Percentiles rank a stretch among this genome's conserved stretches.
Evolutionary conservation across 169 alveolate genomes (phyloP).

Genomic region (Perkinsus chesapeaki): DNA sequence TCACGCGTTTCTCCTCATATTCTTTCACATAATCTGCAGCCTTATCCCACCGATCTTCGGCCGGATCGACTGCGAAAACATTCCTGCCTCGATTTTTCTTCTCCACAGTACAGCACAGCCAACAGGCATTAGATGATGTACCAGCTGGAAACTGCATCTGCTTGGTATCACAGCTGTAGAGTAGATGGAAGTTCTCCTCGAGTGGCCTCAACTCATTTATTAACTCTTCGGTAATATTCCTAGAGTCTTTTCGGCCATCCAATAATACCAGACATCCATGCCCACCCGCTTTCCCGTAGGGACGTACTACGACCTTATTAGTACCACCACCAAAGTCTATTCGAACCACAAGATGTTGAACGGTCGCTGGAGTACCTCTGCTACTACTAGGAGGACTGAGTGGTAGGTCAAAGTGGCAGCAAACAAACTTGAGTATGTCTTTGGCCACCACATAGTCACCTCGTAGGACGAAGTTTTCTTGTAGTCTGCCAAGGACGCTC

Average conservation of each 20-base stretch:
- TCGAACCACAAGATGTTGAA: neutral
- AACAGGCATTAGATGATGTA: neutral
- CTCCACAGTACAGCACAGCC: neutral
- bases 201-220: neutral
- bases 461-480: neutral
- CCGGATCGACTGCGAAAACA: neutral
- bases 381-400: neutral
- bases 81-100: neutral
- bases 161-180: neutral
- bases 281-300: neutral
- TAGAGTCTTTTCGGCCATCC: neutral
- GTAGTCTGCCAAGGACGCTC: neutral
- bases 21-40: neutral
- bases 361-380: too few relatives aligned
- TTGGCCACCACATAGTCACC: neutral
- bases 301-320: neutral
- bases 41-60: neutral
- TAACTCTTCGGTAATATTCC: neutral
- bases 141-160: neutral
- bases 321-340: neutral
- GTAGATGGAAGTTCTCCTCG: neutral
- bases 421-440: neutral
- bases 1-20: neutral
- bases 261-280: neutral
- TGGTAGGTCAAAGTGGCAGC: neutral